Evolutionary conservation across 2,329 filamentous ascomycete species (phyloP), one percentile per base, ranked within the genome.

Genomic region (Epichloe brachyelytri): DNA sequence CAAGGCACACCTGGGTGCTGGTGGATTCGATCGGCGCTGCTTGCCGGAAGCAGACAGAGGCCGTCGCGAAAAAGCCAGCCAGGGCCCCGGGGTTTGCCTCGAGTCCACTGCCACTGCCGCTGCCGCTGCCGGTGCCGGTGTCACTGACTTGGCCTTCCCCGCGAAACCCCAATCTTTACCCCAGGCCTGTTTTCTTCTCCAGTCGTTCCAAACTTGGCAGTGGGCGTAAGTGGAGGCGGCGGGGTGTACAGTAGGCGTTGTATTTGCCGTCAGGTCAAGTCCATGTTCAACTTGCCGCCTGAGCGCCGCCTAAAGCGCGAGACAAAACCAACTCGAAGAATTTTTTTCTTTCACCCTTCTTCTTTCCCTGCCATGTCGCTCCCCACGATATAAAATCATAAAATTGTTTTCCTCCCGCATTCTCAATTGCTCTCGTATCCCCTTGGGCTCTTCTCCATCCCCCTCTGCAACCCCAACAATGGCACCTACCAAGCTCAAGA

Each of bases 401-500:
- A 8, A 41, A 22, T 19, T 20, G 0, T 40, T 40, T 40, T 12
- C 39, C 11, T 19, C 39, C 17, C 11, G 6, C 39, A 12, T 30
- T 10, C 39, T 12, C 39, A 41, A 41, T 41, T 20, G 39, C 15
- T n/a, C 6, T 11, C 39, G 26, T 40, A 15, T 40, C 3, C 7
- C n/a, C 44, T 17, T 46, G 10, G 14, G 10, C 26, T 46, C 30
- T 46, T 19, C 34, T 36, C 20, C 15, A 10, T 15, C 26, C 30
- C 36, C 22, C 12, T 49, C 11, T 26, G 17, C 37, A 49, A 6
- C 37, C 33, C 37, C 30, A 20, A 51, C 30, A 45, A 57, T 62
- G 60, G 19, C 51, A 20, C 55, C 62, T 20, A 50, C 53, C 46
- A 67, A 63, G 55, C 61, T 74, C 51, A 64, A 70, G 55, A 62